Base-by-base conservation (phyloP, 1,284 basidiomycete species). In the Ceratobasidium sp. region DNA sequence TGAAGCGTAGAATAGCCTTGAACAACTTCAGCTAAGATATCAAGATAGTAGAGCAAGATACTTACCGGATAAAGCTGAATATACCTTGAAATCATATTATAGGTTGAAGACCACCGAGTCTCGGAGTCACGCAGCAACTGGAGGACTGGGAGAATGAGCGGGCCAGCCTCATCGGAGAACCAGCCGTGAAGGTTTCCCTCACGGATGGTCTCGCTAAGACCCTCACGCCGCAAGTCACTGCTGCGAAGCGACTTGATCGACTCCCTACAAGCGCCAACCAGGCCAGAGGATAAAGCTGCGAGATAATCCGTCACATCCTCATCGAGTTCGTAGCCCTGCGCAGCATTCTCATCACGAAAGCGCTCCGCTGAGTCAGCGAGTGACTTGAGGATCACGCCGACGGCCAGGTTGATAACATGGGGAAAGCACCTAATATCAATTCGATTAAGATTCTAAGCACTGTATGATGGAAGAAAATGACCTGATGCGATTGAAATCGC, bases 371-470 rank as follows among this genome's bases (percentile, higher is more conserved):
- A 28, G 5, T 15, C 39, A 6, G 10, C 28, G 18, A 78, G 67
- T 20, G 64, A 20, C 10, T 78, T 60, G 40, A 78, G 67, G 40
- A 78, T 64, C 2, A 55, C 69, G 12, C 53, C 26, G 44, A 78
- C 67, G 12, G 42, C 67, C 18, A 78, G 44, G 20, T 78, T 71
- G 7, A 78, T 58, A 10, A 71, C 44, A 39, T 78, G 77, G 12
- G 77, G 77, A 60, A 78, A 78, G 68, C 77, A 78, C 3, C 77
- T 78, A 39, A 20, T 46, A n/a, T n/a, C n/a, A n/a, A n/a, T n/a
- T n/a, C n/a, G n/a, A n/a, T n/a, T n/a, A n/a, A n/a, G n/a, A n/a
- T n/a, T n/a, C n/a, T n/a, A n/a, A n/a, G n/a, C n/a, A n/a, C n/a
- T n/a, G n/a, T n/a, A n/a, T 63, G 10, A 7, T 39, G 1, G 64